phyloP scores from a whole-genome alignment of 805 yeast genomes.

The Cyberlindnera mississippiensis region DNA sequence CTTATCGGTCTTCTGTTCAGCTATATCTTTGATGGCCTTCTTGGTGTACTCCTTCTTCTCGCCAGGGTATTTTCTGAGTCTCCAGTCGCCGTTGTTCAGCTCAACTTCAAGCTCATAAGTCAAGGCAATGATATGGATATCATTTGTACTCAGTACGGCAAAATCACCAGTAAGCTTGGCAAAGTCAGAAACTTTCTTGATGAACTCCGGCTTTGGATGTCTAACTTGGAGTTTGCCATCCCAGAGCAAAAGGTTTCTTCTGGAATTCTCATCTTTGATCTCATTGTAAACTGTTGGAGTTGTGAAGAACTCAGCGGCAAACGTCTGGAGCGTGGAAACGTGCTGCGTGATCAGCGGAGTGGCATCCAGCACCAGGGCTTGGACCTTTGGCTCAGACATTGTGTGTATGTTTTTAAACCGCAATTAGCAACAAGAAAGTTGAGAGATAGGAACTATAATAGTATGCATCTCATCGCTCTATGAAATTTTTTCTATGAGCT shows the following conservation, averaged over 20 bases:
- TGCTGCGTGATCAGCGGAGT: slow-evolving; percentile 90
- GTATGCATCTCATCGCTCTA: slow-evolving; percentile 4
- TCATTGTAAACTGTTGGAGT: slow-evolving; percentile 91
- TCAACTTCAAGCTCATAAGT: slow-evolving; percentile 84
- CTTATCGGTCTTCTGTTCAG: slow-evolving; percentile 6
- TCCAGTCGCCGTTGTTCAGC: slow-evolving; percentile 61
- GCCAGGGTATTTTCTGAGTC: slow-evolving; percentile 72
- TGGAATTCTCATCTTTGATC: slow-evolving; percentile 79
- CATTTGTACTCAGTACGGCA: slow-evolving; percentile 82
- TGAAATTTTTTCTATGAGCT: slow-evolving; percentile 1
- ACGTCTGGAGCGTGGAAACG: slow-evolving; percentile 63
- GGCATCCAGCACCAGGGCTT: slow-evolving; percentile 78
- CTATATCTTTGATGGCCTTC: slow-evolving; percentile 9
- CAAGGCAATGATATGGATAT: slow-evolving; percentile 87
- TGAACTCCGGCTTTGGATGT: slow-evolving; percentile 68
- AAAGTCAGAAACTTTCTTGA: slow-evolving; percentile 67
- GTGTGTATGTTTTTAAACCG: neutral
- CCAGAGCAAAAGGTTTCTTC: slow-evolving; percentile 79
- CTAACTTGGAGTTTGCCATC: slow-evolving; percentile 62
- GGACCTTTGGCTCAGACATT: slow-evolving; percentile 21
- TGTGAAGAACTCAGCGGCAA: slow-evolving; percentile 72
- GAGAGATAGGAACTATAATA: too few species aligned
- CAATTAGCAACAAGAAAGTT: neutral
- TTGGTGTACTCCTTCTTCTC: slow-evolving; percentile 33
- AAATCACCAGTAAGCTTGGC: slow-evolving; percentile 90